Evolutionary conservation across 805 yeast genomes (phyloP).

Genomic region (Schizosaccharomyces lindneri): DNA sequence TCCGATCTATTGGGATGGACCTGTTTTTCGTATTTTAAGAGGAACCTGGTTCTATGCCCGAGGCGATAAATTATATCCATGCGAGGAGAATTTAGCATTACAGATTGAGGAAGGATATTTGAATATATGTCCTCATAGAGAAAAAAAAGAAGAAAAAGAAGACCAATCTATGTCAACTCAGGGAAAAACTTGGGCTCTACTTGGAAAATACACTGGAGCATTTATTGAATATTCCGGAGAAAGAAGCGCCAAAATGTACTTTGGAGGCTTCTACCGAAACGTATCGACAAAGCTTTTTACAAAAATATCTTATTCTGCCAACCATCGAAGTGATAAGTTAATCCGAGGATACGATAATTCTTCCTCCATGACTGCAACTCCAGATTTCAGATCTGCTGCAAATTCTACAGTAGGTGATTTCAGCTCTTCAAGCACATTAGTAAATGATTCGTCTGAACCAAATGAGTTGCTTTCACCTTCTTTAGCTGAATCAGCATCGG

Average conservation of each 20-base stretch:
- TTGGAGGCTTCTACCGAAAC: background rate
- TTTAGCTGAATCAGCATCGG: background rate
- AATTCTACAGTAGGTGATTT: background rate
- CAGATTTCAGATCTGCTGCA: background rate
- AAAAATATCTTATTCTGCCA: background rate
- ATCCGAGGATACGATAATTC: background rate
- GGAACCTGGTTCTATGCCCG: conserved; percentile 62
- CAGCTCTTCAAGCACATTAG: background rate
- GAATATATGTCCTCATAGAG: conserved; percentile 16
- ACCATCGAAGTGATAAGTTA: background rate
- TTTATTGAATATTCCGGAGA: conserved; percentile 9
- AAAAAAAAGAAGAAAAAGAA: background rate
- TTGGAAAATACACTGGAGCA: conserved; percentile 9
- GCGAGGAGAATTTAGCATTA: conserved; percentile 24
- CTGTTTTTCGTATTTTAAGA: conserved; percentile 54
- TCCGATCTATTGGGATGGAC: conserved; percentile 79
- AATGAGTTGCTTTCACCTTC: background rate
- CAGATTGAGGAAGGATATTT: conserved; percentile 35
- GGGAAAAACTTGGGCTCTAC: conserved; percentile 7
- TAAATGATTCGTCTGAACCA: background rate
- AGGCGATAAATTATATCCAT: conserved; percentile 19
- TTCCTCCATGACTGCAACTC: background rate
- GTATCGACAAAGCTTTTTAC: background rate
- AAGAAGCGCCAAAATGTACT: conserved; percentile 9
- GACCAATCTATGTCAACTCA: background rate